Evolutionary conservation across 106 monocot species (phyloP).

Genomic region (Vanilla planifolia): DNA sequence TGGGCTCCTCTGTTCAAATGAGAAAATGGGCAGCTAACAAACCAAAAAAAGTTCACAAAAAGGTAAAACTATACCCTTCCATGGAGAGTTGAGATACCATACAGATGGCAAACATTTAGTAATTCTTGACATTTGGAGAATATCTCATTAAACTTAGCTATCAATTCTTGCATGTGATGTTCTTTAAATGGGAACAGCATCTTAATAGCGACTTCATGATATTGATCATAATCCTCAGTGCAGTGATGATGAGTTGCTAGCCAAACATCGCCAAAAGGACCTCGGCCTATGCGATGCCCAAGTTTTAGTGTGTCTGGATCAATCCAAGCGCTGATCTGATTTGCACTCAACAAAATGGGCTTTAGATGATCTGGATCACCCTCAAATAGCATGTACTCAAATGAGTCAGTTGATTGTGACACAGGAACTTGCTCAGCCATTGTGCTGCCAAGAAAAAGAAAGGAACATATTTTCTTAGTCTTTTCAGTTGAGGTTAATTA

Average conservation of each 20-base stretch:
- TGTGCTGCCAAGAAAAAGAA: neutral
- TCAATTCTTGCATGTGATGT: conserved; percentile 42
- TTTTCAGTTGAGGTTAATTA: too few species aligned
- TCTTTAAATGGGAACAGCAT: conserved; percentile 78
- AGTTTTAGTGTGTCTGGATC: conserved; percentile 53
- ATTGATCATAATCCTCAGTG: conserved; percentile 60
- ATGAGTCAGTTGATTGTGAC: conserved; percentile 47
- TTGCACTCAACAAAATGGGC: conserved; percentile 30
- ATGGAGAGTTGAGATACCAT: conserved; percentile 76
- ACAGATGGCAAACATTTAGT: conserved; percentile 50
- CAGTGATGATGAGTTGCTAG: conserved; percentile 65
- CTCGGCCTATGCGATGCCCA: conserved; percentile 83
- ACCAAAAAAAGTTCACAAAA: neutral
- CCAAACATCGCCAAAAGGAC: conserved; percentile 99
- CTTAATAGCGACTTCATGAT: conserved; percentile 88
- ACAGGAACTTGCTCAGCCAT: conserved; percentile 37
- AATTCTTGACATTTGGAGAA: conserved; percentile 64
- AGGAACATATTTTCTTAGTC: too few species aligned
- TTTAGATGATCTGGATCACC: conserved; percentile 63
- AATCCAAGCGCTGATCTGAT: conserved; percentile 52
- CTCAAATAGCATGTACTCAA: conserved; percentile 80
- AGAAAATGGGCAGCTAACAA: conserved; percentile 4
- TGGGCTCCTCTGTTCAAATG: neutral
- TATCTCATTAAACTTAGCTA: conserved; percentile 48
- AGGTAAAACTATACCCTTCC: conserved; percentile 52